Percentiles rank a stretch among this genome's conserved stretches.
Evolutionary conservation across 1,139 yeast genomes (phyloP).

Genomic region (Taphrina deformans): DNA sequence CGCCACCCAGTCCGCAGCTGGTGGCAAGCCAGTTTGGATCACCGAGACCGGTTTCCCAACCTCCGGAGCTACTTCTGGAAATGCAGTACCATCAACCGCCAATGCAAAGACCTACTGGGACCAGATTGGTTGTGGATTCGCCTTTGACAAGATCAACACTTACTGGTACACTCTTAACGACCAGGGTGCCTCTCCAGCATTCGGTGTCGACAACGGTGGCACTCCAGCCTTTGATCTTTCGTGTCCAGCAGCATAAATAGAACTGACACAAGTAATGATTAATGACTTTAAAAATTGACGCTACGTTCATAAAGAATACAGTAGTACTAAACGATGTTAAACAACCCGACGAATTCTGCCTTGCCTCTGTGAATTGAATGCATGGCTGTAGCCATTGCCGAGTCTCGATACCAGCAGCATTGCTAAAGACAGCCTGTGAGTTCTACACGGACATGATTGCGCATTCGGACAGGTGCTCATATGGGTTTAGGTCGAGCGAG

Average conservation of each 20-base stretch:
- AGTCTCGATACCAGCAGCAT: too few species aligned
- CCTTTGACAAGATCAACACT: conserved; percentile 9
- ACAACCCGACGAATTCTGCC: neutral
- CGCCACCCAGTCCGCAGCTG: conserved; percentile 64
- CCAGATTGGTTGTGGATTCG: conserved; percentile 14
- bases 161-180: conserved; percentile 18
- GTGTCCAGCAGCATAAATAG: conserved; percentile 6
- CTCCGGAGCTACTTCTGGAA: conserved; percentile 66
- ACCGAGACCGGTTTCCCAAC: conserved; percentile 99
- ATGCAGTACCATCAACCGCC: conserved; percentile 7
- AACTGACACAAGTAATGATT: neutral
- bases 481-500: too few species aligned
- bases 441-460: too few species aligned
- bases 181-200: conserved; percentile 11
- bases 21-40: conserved; percentile 64
- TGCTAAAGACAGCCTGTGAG: too few species aligned
- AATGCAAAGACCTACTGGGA: conserved; percentile 22
- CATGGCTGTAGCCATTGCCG: too few species aligned
- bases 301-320: neutral
- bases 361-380: too few species aligned
- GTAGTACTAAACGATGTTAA: neutral
- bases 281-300: neutral
- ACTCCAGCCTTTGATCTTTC: conserved; percentile 12
- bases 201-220: conserved; percentile 12
- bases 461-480: too few species aligned